These are phyloP conservation scores for Microcyclospora tardicrescens DNA, from an alignment of 2,329 filamentous ascomycete genomes.

Conservation along the genomic window DNA sequence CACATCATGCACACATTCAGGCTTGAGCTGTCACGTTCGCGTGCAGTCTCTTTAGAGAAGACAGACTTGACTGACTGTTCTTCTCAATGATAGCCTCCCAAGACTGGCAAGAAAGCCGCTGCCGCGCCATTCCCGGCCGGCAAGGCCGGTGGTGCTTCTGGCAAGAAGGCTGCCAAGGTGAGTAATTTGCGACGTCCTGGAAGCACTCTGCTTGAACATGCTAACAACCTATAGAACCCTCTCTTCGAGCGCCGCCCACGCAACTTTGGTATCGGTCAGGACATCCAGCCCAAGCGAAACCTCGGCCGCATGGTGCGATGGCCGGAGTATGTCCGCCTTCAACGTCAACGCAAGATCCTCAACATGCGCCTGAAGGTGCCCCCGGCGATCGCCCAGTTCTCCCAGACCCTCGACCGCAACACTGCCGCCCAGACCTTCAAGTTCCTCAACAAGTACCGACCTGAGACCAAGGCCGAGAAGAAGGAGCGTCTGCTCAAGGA, in stretches of 20 bases:
- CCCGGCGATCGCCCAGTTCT: slow-evolving; percentile 93
- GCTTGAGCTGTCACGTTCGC: slow-evolving; percentile 42
- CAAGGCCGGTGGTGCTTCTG: slow-evolving; percentile 55
- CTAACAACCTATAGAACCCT: slow-evolving; percentile 58
- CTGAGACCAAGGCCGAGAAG: slow-evolving; percentile 98
- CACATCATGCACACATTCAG: slow-evolving; percentile 9
- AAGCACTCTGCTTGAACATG: no score
- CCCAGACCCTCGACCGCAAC: slow-evolving; percentile 92
- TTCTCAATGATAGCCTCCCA: slow-evolving; percentile 99
- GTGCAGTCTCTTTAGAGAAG: slow-evolving; percentile 73
- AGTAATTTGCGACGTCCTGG: slow-evolving; percentile 27
- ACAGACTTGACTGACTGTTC: slow-evolving; percentile 96
- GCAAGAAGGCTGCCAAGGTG: slow-evolving; percentile 96
- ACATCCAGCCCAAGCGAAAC: slow-evolving; percentile 94
- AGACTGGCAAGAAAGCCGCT: slow-evolving; percentile 89
- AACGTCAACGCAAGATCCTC: slow-evolving; percentile 91
- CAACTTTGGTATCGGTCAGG: slow-evolving; percentile 98
- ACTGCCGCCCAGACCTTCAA: slow-evolving; percentile 95
- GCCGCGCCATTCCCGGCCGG: slow-evolving; percentile 90
- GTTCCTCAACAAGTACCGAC: slow-evolving; percentile 99
- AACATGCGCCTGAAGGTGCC: slow-evolving; percentile 98
- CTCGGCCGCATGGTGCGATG: slow-evolving; percentile 97
- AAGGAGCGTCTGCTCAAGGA: slow-evolving; percentile 98
- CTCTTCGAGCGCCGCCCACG: slow-evolving; percentile 95
- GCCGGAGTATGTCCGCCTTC: slow-evolving; percentile 97